These are phyloP conservation scores for Verticillium albo-atrum DNA, from an alignment of 2,329 filamentous ascomycete species.

Conservation along the genomic window DNA sequence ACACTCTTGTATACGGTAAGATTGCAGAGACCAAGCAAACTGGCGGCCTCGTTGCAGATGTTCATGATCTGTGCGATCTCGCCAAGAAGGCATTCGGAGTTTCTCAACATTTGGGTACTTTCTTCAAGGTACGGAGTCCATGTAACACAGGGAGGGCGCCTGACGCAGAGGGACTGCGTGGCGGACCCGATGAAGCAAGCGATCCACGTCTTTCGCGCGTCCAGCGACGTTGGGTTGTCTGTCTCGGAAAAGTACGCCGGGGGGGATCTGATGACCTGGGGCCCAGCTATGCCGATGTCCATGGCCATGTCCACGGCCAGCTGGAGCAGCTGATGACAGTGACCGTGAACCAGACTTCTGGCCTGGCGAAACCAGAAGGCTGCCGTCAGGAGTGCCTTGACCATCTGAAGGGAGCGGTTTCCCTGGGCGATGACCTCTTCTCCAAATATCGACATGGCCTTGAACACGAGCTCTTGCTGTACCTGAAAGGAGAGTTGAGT, in stretches of 20 bases:
- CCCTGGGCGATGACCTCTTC: background rate
- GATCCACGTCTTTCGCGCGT: background rate
- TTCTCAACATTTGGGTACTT: background rate
- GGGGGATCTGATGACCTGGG: background rate
- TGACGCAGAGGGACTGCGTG: background rate
- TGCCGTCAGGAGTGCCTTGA: slow-evolving; percentile 1
- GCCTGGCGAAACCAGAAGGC: slow-evolving; percentile 1
- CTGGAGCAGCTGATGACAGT: background rate
- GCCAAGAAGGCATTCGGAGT: background rate
- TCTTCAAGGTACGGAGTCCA: background rate
- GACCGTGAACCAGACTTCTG: background rate
- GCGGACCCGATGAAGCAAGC: background rate
- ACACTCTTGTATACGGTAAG: background rate
- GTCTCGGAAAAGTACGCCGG: background rate
- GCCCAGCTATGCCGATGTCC: background rate
- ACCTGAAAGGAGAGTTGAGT: background rate
- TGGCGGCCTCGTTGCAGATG: background rate
- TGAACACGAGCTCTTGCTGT: background rate
- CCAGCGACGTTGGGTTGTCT: background rate
- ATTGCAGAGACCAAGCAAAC: slow-evolving; percentile 2
- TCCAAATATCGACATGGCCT: background rate
- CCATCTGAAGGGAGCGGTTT: background rate
- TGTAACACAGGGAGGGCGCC: background rate
- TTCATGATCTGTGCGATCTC: background rate
- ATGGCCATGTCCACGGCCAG: slow-evolving; percentile 1